Evolutionary conservation across 495 filamentous ascomycete genomes (phyloP).

Genomic region (Penicillium bialowiezense): DNA sequence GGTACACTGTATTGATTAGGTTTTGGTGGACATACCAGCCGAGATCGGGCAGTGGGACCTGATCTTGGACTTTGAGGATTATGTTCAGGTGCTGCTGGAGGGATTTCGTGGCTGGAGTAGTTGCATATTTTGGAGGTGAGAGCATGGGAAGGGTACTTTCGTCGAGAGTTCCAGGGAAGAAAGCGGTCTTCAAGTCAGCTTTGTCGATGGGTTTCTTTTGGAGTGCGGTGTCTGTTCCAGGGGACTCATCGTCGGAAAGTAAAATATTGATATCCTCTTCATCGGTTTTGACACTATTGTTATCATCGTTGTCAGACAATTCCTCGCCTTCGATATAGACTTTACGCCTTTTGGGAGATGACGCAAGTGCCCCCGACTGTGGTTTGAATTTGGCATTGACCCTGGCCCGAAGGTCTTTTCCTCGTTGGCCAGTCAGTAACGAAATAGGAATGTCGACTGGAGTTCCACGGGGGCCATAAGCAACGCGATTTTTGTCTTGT

Average conservation of each 20-base stretch:
- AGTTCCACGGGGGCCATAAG: constrained; percentile 31
- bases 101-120: constrained; percentile 54
- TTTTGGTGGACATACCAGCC: constrained; percentile 79
- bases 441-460: constrained; percentile 49
- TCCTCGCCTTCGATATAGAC: neutral
- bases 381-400: neutral
- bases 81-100: constrained; percentile 61
- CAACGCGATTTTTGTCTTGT: constrained; percentile 54
- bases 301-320: constrained; percentile 7
- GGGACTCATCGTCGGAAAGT: constrained; percentile 7
- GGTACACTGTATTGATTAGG: constrained; percentile 69
- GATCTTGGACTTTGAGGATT: constrained; percentile 62
- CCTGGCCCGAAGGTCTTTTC: constrained; percentile 1
- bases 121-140: constrained; percentile 66
- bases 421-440: constrained; percentile 40
- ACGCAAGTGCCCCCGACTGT: neutral
- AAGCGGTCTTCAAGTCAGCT: constrained; percentile 50
- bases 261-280: constrained; percentile 24
- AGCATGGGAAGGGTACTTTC: constrained; percentile 55
- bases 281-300: constrained; percentile 19
- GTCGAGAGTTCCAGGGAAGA: constrained; percentile 62
- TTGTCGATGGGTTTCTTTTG: neutral
- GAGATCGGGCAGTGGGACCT: constrained; percentile 61
- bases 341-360: constrained; percentile 10
- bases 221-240: neutral